Base-by-base conservation (phyloP, 2,329 filamentous ascomycete genomes). In the Akanthomyces uredinophilus region DNA sequence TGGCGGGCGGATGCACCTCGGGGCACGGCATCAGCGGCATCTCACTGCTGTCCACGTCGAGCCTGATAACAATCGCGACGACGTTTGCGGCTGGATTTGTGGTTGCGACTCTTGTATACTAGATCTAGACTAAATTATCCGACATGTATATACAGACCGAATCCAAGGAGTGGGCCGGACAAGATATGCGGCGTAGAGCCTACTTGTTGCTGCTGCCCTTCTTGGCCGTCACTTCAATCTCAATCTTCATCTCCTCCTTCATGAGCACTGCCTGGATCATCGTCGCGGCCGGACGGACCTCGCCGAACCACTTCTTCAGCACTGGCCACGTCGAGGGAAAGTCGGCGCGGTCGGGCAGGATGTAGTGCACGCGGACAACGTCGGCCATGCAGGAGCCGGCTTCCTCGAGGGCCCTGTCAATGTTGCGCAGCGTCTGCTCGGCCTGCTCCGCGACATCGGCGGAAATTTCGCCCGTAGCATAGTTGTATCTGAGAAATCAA, bases 11-110 rank as follows among this genome's bases (percentile, higher is more conserved):
- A 0, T 90, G 87, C 65, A 88, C 87, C 0, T 87, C 84, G 5
- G 87, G 87, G 0, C 87, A 90, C 70, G 87, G 87, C 0, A 85
- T 90, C 65, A 88, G 83, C 63, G 87, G 87, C 0, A 79, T 89
- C 68, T 82, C 83, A n/a, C 75, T 86, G 64, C 74, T 89, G 56
- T 86, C 83, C 0, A 73, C 82, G 4, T 83, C 86, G 11, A 89
- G 87, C 68, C 77, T 88, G 61, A 71, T 89, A 14, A 87, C 84
- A 0, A 84, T 88, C 27, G 80, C 72, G 3, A 75, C 79, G 5
- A 81, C 85, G 66, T 88, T 89, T 75, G 79, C 70, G 0, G 78
- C 78, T 0, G 86, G 84, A 4, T 39, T 56, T 69, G 53, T 70
- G 13, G 58, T 69, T 54, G 65, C 66, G 8, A 64, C 66, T 16